Conservation (phyloP, 441 rosid species). For the Populus trichocarpa region DNA sequence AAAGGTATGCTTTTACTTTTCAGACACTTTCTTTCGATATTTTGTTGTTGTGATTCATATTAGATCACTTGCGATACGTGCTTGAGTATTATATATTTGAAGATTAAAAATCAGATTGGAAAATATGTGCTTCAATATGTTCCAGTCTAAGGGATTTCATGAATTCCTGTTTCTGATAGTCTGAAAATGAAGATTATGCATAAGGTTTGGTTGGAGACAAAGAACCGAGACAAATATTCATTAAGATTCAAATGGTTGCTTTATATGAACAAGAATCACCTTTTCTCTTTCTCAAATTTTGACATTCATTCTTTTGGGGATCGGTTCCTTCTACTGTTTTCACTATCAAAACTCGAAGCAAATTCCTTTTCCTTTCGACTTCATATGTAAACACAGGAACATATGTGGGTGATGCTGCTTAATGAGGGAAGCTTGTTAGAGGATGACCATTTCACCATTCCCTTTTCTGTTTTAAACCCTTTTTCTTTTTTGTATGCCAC, state of each 20-base stretch:
- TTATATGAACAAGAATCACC: no score
- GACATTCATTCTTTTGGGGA: background rate
- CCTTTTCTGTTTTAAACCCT: background rate
- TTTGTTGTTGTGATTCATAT: background rate
- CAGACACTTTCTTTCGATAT: background rate
- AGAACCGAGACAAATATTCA: no score
- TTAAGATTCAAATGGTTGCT: no score
- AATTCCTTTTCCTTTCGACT: background rate
- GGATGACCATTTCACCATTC: background rate
- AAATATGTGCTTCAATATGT: background rate
- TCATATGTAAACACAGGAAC: background rate
- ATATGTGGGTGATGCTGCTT: background rate
- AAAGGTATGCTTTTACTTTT: slow-evolving; percentile 31
- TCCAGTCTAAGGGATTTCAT: background rate
- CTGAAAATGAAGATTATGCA: no score
- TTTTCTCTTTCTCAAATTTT: no score
- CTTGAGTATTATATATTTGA: background rate
- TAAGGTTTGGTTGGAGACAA: no score
- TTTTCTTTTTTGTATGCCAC: background rate
- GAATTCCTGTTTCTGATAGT: no score
- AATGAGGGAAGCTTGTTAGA: background rate
- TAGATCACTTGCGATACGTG: background rate
- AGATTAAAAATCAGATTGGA: background rate
- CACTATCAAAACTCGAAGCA: background rate
- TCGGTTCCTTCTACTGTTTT: background rate